Base-by-base conservation (phyloP, 148 eudicot species). In the Chenopodium formosanum region DNA sequence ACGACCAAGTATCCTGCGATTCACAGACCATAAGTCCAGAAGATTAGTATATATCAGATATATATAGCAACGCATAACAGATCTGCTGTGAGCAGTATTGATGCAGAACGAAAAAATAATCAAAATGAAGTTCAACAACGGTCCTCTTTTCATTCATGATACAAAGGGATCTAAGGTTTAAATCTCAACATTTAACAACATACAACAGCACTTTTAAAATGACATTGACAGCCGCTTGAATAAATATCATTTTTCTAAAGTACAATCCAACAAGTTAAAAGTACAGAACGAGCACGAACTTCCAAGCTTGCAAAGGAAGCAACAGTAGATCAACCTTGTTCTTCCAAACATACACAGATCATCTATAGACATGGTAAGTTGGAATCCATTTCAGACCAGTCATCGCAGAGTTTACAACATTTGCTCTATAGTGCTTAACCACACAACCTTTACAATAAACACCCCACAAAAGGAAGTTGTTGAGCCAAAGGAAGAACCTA, bases 401-500 rank as follows among this genome's bases (percentile, higher is more conserved):
- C 8, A 68, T 63, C 16, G n/a, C 46, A 67, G 50, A 82, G 73
- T 65, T 78, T 73, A 68, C 23, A 78, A 65, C 53, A 34, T 64
- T 40, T 72, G 37, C 77, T 69, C 83, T 44, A 66, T 46, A 74
- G 71, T 31, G 52, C 78, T 74, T 73, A 48, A 65, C 34, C 60
- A 69, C 52, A 74, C 53, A 53, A 78, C 52, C 63, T 78, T 78
- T 52, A 77, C 73, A 74, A 77, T 71, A 46, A 84, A 77, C 31
- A 52, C 47, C 66, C 66, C 81, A 16, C n/a, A 73, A 76, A 60
- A 67, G 40, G 68, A 76, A 82, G 79, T 44, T 47, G 77, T 70
- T 84, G 83, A 80, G 78, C 58, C n/a, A 79, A 65, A 40, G 32
- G 81, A 77, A 77, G 81, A 81, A 84, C 77, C 84, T 84, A 65